Conservation (phyloP, 2,329 filamentous ascomycete species). For the Calonectria crousiana region DNA sequence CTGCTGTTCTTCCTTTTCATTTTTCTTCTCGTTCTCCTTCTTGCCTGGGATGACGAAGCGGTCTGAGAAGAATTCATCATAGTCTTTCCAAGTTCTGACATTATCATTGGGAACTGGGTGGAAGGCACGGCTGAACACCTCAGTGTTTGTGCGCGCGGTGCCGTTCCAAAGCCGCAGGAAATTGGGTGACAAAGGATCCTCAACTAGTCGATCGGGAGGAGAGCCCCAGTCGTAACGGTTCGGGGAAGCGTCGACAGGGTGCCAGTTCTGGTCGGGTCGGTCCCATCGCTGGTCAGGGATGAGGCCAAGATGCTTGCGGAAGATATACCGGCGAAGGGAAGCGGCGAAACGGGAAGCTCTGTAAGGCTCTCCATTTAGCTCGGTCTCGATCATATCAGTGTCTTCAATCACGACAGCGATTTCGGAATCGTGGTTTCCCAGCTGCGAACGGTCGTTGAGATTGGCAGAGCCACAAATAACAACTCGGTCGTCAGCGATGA, state of each 20-base stretch:
- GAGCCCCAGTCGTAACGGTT: slow-evolving; percentile 83
- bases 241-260: slow-evolving; percentile 75
- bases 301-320: slow-evolving; percentile 91
- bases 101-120: slow-evolving; percentile 79
- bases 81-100: slow-evolving; percentile 79
- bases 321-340: slow-evolving; percentile 85
- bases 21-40: slow-evolving; percentile 54
- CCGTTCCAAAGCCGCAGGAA: slow-evolving; percentile 80
- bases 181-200: slow-evolving; percentile 77
- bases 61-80: slow-evolving; percentile 76
- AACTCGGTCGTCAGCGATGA: slow-evolving; percentile 85
- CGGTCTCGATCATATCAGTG: slow-evolving; percentile 74
- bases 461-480: slow-evolving; percentile 82
- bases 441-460: slow-evolving; percentile 76
- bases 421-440: slow-evolving; percentile 87
- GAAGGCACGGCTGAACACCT: slow-evolving; percentile 85
- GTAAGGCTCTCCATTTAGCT: slow-evolving; percentile 80
- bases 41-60: slow-evolving; percentile 72
- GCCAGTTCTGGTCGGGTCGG: slow-evolving; percentile 78
- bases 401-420: slow-evolving; percentile 93
- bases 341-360: slow-evolving; percentile 81
- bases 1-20: slow-evolving; percentile 58
- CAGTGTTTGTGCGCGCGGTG: slow-evolving; percentile 82
- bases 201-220: slow-evolving; percentile 74
- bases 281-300: slow-evolving; percentile 80